Base-by-base conservation (phyloP, 208 protist genomes). In the Leishmania amazonensis region DNA sequence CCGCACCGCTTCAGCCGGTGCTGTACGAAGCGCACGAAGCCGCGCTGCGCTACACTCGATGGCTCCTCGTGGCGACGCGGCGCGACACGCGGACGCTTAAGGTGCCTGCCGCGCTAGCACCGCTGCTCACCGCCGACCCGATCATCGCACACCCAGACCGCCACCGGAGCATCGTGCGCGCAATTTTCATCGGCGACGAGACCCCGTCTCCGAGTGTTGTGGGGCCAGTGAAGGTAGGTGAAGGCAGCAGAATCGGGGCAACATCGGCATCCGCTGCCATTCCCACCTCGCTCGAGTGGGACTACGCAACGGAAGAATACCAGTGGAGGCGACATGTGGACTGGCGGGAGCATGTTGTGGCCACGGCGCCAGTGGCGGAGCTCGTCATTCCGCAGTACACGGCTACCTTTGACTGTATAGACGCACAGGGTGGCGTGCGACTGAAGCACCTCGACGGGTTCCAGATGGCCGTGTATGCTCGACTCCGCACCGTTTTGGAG, bases 51-150 rank as follows among this genome's bases (percentile, higher is more conserved):
- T 28, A 75, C 31, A 87, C 87, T 21, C 89, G 81, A 67, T 94
- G 89, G 86, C 73, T 92, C 17, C 86, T 97, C 51, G 51, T 95
- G 31, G 90, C 90, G 1, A 87, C 88, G 0, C 92, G 94, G 0
- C 75, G 84, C 24, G 79, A 85, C 31, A 92, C 92, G 28, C 71
- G 81, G 49, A 49, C 78, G 19, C 82, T 94, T 11, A 84, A 86
- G n/a, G 74, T 93, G 15, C 94, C 94, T 1, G 86, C 92, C 0
- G 85, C 92, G 15, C 78, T 96, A 11, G 91, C 91, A 13, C 91
- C 92, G 13, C 82, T 97, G 47, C 83, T 97, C 42, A 88, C 91
- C 24, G 88, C 86, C 47, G 92, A 97, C 83, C 94, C 94, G 3
- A 83, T 57, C 17, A 76, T 96, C 31, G 92, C 90, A 64, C 87